Conservation (phyloP, 116 monocot genomes). For the Posidonia oceanica region DNA sequence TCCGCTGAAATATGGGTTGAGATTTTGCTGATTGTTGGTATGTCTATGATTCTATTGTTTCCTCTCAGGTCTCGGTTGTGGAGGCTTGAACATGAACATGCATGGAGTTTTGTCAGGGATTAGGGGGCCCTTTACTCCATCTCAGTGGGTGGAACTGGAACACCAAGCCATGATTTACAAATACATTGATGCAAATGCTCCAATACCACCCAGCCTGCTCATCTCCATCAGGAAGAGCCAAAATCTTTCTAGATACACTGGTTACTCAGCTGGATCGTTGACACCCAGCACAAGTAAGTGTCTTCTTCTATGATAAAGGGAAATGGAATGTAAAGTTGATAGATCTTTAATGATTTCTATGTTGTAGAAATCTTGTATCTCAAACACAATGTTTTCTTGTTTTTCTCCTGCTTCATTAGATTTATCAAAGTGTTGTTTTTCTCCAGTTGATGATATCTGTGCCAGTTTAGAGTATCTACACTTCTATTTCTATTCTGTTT, state of each 20-base stretch:
- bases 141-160: conserved; percentile 96
- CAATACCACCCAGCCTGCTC: conserved; percentile 73
- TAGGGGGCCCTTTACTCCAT: conserved; percentile 83
- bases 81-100: conserved; percentile 35
- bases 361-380: too few species aligned
- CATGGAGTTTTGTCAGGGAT: conserved; percentile 44
- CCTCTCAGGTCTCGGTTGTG: conserved; percentile 13
- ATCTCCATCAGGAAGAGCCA: conserved; percentile 61
- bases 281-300: conserved; percentile 47
- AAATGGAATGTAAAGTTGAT: background rate
- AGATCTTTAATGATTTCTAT: too few species aligned
- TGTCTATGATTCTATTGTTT: background rate
- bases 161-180: conserved; percentile 94
- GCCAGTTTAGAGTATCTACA: too few species aligned
- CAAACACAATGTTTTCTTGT: too few species aligned
- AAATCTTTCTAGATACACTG: conserved; percentile 25
- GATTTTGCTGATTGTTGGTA: background rate
- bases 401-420: too few species aligned
- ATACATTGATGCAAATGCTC: conserved; percentile 64
- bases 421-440: background rate
- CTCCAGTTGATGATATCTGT: background rate
- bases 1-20: background rate
- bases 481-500: too few species aligned
- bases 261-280: conserved; percentile 38
- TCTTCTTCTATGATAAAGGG: background rate